Conservation (phyloP, 176 grass and related monocot species). For the Dactylis glomerata region DNA sequence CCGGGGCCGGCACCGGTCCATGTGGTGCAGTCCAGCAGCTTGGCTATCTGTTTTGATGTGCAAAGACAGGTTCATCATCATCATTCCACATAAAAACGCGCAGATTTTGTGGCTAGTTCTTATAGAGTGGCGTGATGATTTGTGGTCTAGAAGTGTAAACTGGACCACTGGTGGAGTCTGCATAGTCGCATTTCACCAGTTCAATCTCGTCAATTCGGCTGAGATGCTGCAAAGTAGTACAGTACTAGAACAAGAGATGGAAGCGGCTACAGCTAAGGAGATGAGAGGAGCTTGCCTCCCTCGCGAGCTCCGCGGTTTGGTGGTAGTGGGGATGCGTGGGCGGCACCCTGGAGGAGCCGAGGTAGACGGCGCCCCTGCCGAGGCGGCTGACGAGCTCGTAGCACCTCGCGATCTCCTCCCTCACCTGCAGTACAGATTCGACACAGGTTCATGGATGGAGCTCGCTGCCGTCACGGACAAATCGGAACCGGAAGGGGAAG, state of each 20-base stretch:
- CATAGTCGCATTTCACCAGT: background rate
- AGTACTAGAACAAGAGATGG: background rate
- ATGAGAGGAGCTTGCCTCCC: slow-evolving; percentile 48
- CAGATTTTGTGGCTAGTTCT: background rate
- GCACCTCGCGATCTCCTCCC: slow-evolving; percentile 73
- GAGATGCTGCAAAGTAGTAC: background rate
- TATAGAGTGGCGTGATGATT: background rate
- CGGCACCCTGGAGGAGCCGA: slow-evolving; percentile 72
- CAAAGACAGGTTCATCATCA: background rate
- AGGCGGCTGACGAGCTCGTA: slow-evolving; percentile 75
- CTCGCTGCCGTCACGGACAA: background rate
- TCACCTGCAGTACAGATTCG: slow-evolving; percentile 48
- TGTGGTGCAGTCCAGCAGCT: slow-evolving; percentile 74
- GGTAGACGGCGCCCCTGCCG: slow-evolving; percentile 68
- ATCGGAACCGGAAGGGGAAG: background rate
- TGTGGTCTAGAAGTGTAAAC: background rate
- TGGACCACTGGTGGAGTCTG: background rate
- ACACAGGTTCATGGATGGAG: background rate
- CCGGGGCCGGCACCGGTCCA: slow-evolving; percentile 78
- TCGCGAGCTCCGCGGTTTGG: slow-evolving; percentile 55
- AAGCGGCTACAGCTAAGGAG: background rate
- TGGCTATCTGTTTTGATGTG: slow-evolving; percentile 39
- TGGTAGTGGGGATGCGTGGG: slow-evolving; percentile 54
- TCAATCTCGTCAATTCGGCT: background rate
- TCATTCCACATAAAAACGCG: background rate